Conservation (phyloP, 2,329 filamentous ascomycete species). For the Juglanconis juglandina region DNA sequence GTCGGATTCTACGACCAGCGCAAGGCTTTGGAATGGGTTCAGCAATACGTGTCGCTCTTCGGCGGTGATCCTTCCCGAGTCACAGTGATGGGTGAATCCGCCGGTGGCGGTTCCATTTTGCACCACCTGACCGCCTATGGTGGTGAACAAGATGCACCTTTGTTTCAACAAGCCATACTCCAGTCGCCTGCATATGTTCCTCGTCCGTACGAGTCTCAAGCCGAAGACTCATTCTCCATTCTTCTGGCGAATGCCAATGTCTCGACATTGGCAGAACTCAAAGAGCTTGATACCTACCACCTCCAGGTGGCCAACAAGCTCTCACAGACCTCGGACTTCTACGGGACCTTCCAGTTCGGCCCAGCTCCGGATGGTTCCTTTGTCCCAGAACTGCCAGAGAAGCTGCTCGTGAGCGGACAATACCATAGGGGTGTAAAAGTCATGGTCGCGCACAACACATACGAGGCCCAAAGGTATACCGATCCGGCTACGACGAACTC, state of each 20-base stretch:
- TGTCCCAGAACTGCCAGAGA: slow-evolving; percentile 8
- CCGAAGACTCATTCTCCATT: slow-evolving; percentile 5
- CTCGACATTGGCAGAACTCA: not conserved
- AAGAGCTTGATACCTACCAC: not conserved
- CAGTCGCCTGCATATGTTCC: slow-evolving; percentile 12
- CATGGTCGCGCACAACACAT: slow-evolving; percentile 14
- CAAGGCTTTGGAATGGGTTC: slow-evolving; percentile 43
- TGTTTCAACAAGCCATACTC: slow-evolving; percentile 9
- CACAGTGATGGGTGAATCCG: slow-evolving; percentile 44
- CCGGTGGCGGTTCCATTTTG: slow-evolving; percentile 31
- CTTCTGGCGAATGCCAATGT: slow-evolving; percentile 4
- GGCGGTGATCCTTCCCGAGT: slow-evolving; percentile 42
- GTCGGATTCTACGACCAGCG: slow-evolving; percentile 37
- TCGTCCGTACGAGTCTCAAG: not conserved
- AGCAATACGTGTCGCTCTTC: slow-evolving; percentile 40
- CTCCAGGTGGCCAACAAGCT: slow-evolving; percentile 14
- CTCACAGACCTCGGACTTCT: slow-evolving; percentile 1
- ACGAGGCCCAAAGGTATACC: slow-evolving; percentile 10
- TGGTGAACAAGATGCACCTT: slow-evolving; percentile 4
- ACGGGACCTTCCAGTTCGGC: slow-evolving; percentile 6
- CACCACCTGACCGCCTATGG: slow-evolving; percentile 12
- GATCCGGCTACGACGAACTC: slow-evolving; percentile 4
- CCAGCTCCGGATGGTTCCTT: slow-evolving; percentile 3
- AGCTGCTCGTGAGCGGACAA: not conserved
- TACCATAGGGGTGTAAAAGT: slow-evolving; percentile 11